Conservation (phyloP, 179 eudicot species). For the Patellifolia procumbens region DNA sequence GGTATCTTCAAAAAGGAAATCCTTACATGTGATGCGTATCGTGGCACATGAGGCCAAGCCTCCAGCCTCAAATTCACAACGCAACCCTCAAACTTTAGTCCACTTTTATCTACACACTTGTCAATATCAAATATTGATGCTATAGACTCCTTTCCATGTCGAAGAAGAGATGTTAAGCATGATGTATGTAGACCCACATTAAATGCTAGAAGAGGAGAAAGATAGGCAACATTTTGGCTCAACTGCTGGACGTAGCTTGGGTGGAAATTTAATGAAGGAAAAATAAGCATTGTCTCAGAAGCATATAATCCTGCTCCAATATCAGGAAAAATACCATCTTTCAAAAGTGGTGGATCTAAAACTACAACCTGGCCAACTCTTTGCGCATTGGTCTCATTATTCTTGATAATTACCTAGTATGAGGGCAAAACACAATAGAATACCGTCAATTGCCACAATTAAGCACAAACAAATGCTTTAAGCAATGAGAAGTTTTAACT, state of each 20-base stretch:
- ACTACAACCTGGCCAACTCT: slow-evolving; percentile 78
- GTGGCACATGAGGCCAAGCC: slow-evolving; percentile 63
- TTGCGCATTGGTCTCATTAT: slow-evolving; percentile 45
- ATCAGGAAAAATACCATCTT: slow-evolving; percentile 30
- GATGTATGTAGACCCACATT: slow-evolving; percentile 80
- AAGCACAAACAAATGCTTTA: background rate
- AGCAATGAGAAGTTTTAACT: background rate
- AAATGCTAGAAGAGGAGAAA: slow-evolving; percentile 82
- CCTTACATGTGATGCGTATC: slow-evolving; percentile 87
- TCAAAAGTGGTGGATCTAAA: slow-evolving; percentile 62
- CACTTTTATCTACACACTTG: slow-evolving; percentile 35
- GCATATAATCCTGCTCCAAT: slow-evolving; percentile 31
- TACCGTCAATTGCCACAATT: background rate
- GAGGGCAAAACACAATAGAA: slow-evolving; percentile 3
- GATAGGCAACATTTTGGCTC: slow-evolving; percentile 62
- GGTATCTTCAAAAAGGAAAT: slow-evolving; percentile 89
- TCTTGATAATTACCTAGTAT: slow-evolving; percentile 59
- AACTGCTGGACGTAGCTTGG: slow-evolving; percentile 25
- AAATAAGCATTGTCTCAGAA: slow-evolving; percentile 45
- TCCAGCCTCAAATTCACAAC: slow-evolving; percentile 50
- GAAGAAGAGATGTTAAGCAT: slow-evolving; percentile 67
- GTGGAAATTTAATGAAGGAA: slow-evolving; percentile 60
- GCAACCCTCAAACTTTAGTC: slow-evolving; percentile 32
- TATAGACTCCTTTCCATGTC: slow-evolving; percentile 61
- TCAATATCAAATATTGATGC: slow-evolving; percentile 61